phyloP scores from a whole-genome alignment of 1,284 basidiomycete species.

The Ganoderma meredithae region DNA sequence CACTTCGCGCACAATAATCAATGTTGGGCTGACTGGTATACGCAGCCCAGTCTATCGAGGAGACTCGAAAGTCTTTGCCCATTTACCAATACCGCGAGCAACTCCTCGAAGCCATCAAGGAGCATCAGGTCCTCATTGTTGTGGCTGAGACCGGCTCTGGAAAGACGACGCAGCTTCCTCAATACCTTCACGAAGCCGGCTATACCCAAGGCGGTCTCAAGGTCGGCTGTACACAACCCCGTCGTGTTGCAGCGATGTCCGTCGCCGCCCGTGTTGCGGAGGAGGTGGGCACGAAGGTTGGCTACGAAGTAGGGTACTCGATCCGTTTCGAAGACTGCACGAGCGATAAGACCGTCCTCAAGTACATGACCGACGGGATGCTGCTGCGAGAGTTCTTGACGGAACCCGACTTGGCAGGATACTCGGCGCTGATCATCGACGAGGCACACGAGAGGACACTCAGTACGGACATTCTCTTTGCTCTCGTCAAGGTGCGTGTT shows the following conservation, averaged over 20 bases:
- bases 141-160: slow-evolving; percentile 96
- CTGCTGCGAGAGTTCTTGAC: slow-evolving; percentile 95
- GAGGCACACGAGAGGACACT: slow-evolving; percentile 97
- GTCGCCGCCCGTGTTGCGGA: slow-evolving; percentile 99
- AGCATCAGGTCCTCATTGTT: slow-evolving; percentile 93
- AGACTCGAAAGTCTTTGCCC: slow-evolving; percentile 90
- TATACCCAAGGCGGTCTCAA: slow-evolving; percentile 91
- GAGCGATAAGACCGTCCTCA: slow-evolving; percentile 95
- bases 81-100: slow-evolving; percentile 89
- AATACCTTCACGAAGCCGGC: slow-evolving; percentile 98
- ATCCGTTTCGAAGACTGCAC: slow-evolving; percentile 99
- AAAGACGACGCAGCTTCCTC: slow-evolving; percentile 98
- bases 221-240: slow-evolving; percentile 97
- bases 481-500: slow-evolving; percentile 89
- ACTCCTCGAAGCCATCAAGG: slow-evolving; percentile 87
- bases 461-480: slow-evolving; percentile 96
- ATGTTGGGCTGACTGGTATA: slow-evolving; percentile 5
- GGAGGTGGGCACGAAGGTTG: slow-evolving; percentile 96
- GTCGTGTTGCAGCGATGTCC: slow-evolving; percentile 99
- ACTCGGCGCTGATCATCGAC: slow-evolving; percentile 94
- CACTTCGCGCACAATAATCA: no score
- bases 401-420: slow-evolving; percentile 93
- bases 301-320: slow-evolving; percentile 97
- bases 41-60: slow-evolving; percentile 85
- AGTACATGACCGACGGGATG: slow-evolving; percentile 99